Percentiles rank a stretch among this genome's conserved stretches.
Evolutionary conservation across 2,329 filamentous ascomycete genomes (phyloP).

Genomic region (Neofusicoccum sp.): DNA sequence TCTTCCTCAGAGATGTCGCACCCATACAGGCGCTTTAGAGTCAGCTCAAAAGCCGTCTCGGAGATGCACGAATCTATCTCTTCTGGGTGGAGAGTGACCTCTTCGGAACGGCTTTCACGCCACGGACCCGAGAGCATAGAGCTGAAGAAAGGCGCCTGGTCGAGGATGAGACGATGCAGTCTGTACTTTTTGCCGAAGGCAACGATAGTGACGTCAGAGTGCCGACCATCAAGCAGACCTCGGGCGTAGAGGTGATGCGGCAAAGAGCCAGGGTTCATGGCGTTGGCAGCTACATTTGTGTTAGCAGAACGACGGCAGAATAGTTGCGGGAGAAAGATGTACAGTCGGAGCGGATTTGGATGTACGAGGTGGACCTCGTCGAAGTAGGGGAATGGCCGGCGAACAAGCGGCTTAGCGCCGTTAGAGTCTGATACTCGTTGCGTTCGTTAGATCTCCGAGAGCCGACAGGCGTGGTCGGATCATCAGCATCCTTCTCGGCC

Average conservation of each 20-base stretch:
- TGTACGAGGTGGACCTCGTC: conserved; percentile 45
- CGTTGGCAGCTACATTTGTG: neutral
- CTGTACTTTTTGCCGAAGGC: conserved; percentile 54
- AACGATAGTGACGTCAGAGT: conserved; percentile 54
- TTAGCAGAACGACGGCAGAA: neutral
- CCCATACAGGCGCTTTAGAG: conserved; percentile 55
- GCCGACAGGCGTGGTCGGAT: conserved; percentile 42
- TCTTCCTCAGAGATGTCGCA: conserved; percentile 48
- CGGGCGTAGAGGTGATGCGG: conserved; percentile 53
- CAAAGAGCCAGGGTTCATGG: conserved; percentile 41
- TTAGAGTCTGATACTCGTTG: conserved; percentile 41
- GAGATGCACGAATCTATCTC: conserved; percentile 56
- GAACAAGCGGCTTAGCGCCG: conserved; percentile 46
- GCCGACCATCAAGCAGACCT: conserved; percentile 51
- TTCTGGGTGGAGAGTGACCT: conserved; percentile 53
- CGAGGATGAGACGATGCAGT: conserved; percentile 55
- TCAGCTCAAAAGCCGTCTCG: conserved; percentile 53
- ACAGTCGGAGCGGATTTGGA: conserved; percentile 35
- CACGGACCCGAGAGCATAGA: conserved; percentile 56
- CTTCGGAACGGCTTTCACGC: conserved; percentile 53
- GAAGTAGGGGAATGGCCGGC: conserved; percentile 39
- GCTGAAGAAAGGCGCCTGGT: conserved; percentile 56
- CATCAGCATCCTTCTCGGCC: conserved; percentile 50
- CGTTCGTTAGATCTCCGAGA: conserved; percentile 29
- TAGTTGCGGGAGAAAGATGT: neutral